Conservation (phyloP, 768 basidiomycete genomes). For the Agrocybe chaxingu region DNA sequence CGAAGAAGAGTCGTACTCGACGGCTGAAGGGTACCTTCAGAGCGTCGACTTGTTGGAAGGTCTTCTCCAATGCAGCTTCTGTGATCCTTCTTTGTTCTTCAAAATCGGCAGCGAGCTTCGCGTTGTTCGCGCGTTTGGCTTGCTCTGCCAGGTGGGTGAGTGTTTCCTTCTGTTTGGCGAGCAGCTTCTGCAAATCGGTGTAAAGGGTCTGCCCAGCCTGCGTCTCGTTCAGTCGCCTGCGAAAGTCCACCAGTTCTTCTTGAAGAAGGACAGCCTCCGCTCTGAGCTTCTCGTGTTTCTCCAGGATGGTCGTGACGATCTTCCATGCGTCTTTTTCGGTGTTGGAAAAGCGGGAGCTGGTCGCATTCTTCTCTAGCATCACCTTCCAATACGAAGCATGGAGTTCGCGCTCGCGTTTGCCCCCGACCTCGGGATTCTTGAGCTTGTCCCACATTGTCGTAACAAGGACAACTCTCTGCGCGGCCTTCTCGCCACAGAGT, state of each 20-base stretch:
- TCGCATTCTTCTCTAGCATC: conserved; percentile 6
- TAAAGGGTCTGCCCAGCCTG: conserved; percentile 1
- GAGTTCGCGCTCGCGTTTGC: conserved; percentile 22
- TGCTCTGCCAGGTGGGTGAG: too few relatives aligned
- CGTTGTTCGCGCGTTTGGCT: too few relatives aligned
- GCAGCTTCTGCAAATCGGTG: too few relatives aligned
- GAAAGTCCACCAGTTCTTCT: conserved; percentile 11
- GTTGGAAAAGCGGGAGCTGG: conserved; percentile 12
- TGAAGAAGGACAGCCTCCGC: conserved; percentile 13
- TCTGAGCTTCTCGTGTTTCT: neutral
- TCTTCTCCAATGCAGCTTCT: too few relatives aligned
- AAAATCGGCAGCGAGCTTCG: too few relatives aligned
- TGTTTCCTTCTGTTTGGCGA: too few relatives aligned
- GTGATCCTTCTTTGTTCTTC: too few relatives aligned
- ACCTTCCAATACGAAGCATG: conserved; percentile 12
- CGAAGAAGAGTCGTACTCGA: too few relatives aligned
- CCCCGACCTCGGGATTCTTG: neutral
- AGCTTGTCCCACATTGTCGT: conserved; percentile 16
- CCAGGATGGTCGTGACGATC: conserved; percentile 13
- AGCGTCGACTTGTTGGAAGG: too few relatives aligned
- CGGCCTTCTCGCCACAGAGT: conserved; percentile 11
- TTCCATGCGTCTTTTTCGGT: conserved; percentile 11
- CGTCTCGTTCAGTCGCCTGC: conserved; percentile 10
- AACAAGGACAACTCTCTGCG: conserved; percentile 9
- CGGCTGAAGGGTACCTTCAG: too few relatives aligned